Evolutionary conservation across 371 early-diverging fungal genomes (phyloP).

Genomic region (Batrachochytrium dendrobatidis): DNA sequence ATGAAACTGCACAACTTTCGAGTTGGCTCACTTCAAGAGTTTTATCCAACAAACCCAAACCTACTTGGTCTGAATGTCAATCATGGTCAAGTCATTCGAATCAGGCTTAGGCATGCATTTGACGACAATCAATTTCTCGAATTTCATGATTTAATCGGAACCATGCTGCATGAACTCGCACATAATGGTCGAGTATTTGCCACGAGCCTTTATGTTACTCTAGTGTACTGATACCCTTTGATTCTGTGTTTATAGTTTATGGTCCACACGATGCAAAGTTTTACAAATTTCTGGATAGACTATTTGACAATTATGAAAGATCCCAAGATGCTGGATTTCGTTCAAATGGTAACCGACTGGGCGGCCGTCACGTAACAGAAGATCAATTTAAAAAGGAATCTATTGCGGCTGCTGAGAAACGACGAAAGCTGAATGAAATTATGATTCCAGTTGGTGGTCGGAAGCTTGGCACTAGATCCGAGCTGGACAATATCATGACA

Average conservation of each 20-base stretch:
- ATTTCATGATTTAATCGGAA: conserved; percentile 53
- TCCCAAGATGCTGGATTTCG: conserved; percentile 41
- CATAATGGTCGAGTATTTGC: not conserved
- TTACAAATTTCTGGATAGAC: conserved; percentile 47
- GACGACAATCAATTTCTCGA: conserved; percentile 44
- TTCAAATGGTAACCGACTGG: conserved; percentile 14
- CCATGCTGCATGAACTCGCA: conserved; percentile 54
- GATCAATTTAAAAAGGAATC: conserved; percentile 26
- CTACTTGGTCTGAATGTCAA: conserved; percentile 57
- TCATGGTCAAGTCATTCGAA: conserved; percentile 46
- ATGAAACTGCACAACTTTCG: conserved; percentile 48
- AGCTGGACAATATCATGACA: conserved; percentile 8
- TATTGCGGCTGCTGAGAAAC: conserved; percentile 44
- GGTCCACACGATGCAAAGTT: conserved; percentile 60
- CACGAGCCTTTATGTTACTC: not conserved
- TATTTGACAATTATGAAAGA: conserved; percentile 47
- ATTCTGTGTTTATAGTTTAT: conserved; percentile 27
- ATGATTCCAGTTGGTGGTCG: conserved; percentile 49
- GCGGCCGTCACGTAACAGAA: conserved; percentile 20
- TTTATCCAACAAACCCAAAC: conserved; percentile 46
- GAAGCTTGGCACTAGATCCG: conserved; percentile 34
- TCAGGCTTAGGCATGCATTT: conserved; percentile 47
- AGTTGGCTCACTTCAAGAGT: conserved; percentile 47
- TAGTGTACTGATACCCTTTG: not conserved
- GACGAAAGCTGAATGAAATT: conserved; percentile 22